Evolutionary conservation across 2,329 filamentous ascomycete genomes (phyloP), one percentile per base, ranked within the genome.

Genomic region (Arthrobotrys sphaeroides): DNA sequence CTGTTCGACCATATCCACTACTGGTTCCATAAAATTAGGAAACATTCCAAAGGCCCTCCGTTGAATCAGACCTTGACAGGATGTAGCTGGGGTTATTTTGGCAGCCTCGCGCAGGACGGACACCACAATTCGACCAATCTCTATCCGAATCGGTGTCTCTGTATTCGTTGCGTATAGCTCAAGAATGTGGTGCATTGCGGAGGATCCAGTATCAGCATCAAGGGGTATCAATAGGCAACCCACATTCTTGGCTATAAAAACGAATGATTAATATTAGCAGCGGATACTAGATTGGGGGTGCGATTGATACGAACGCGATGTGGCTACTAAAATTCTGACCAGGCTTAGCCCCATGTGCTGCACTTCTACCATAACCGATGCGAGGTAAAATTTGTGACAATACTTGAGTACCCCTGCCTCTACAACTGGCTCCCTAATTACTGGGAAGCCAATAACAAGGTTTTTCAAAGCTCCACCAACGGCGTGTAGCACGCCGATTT

Each of bases 381-480:
- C 81, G 80, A 18, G 83, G 81, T 68, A 74, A 18, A 68, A 74
- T 43, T 74, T 74, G 3, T 64, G 43, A 26, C 62, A 74, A 36
- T 64, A 42, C 6, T 68, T 36, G 13, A 74, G 36, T 5, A 49
- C 13, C n/a, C 62, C 70, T 18, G 24, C 55, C 12, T 28, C 43
- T 36, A 74, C 55, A 13, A 74, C 45, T 10, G 18, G 24, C 16
- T 64, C 62, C 10, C 62, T 24, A 5, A 68, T 36, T 4, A 2
- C n/a, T n/a, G 62, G 62, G 20, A 2, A 68, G 16, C 70, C 62
- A 60, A 85, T 83, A 6, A 83, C 83, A 7, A 86, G 79, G 66
- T 86, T 86, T 70, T 85, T 85, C 42, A 86, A 78, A 51, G 85
- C 84, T 5, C 84, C 83, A 9, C 85, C 81, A 0, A 82, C 82